Base-by-base conservation (phyloP, 305 asterid species). In the Ajuga reptans region DNA sequence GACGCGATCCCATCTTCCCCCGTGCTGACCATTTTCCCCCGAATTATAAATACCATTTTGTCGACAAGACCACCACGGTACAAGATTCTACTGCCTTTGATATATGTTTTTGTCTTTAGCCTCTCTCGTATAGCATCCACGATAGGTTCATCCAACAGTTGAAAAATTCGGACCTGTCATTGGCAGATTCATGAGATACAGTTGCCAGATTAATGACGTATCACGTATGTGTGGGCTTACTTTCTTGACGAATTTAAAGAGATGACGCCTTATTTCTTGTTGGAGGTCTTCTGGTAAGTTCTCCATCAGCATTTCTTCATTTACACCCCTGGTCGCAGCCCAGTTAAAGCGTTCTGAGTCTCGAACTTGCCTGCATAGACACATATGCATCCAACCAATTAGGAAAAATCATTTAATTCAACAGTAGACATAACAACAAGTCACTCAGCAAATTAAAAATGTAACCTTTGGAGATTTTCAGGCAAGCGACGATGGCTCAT, bases 401-500 rank as follows among this genome's bases (percentile, higher is more conserved):
- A 12, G 59, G 47, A n/a, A n/a, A n/a, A n/a, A n/a, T n/a, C n/a
- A n/a, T n/a, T n/a, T n/a, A n/a, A n/a, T n/a, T n/a, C n/a, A n/a
- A n/a, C n/a, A n/a, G n/a, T n/a, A n/a, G n/a, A n/a, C n/a, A n/a
- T n/a, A n/a, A n/a, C n/a, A n/a, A n/a, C n/a, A n/a, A n/a, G n/a
- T n/a, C n/a, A n/a, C n/a, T n/a, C n/a, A n/a, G n/a, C n/a, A n/a
- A n/a, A n/a, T n/a, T 4, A 37, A 21, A 63, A 3, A 68, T 39
- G 6, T n/a, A 17, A 92, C 98, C 94, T 86, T 80, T 84, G 82
- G 64, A 92, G 80, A 9, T 72, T 80, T 78, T 72, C 80, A 27
- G 98, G 96, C 86, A 92, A 82, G 29, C 95, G 95, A 6, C 96
- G 90, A 66, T 87, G 96, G 39, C 92, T 85, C 98, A 92, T 89